phyloP scores from a whole-genome alignment of 2,329 filamentous ascomycete genomes.

The Talaromyces atroroseus region DNA sequence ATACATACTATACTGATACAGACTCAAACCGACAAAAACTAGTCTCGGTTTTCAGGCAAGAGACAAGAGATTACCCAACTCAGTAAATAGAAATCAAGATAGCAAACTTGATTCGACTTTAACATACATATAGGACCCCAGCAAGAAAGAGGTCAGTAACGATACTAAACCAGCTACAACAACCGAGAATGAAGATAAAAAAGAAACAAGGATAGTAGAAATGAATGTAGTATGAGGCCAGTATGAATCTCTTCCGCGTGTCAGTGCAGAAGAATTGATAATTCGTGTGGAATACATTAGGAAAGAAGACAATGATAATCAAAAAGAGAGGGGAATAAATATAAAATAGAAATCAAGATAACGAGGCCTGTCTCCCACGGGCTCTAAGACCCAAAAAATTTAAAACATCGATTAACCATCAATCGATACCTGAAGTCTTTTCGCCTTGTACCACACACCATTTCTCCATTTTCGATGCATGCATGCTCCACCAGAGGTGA shows the following conservation, averaged over 20 bases:
- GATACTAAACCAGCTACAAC: background rate
- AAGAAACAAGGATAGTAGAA: background rate
- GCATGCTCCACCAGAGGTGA: slow-evolving; percentile 3
- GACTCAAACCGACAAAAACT: too few relatives aligned
- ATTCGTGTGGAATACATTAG: background rate
- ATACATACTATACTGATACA: too few relatives aligned
- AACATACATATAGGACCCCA: too few relatives aligned
- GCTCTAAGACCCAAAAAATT: background rate
- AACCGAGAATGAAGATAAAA: background rate
- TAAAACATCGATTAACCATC: background rate
- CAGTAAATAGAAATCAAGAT: too few relatives aligned
- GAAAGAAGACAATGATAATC: background rate
- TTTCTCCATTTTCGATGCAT: slow-evolving; percentile 13
- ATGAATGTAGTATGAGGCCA: background rate
- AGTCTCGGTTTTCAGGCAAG: too few relatives aligned
- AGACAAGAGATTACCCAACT: too few relatives aligned
- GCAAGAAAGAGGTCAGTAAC: too few relatives aligned
- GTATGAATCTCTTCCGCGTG: background rate
- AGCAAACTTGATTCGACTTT: too few relatives aligned
- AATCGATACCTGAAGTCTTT: background rate
- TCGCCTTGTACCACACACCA: slow-evolving; percentile 9
- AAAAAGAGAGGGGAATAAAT: background rate
- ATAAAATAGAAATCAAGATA: background rate
- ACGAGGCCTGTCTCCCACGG: too few relatives aligned
- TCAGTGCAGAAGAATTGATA: background rate